Conservation (phyloP, 2,329 filamentous ascomycete genomes). For the Zymoseptoria passerinii region DNA sequence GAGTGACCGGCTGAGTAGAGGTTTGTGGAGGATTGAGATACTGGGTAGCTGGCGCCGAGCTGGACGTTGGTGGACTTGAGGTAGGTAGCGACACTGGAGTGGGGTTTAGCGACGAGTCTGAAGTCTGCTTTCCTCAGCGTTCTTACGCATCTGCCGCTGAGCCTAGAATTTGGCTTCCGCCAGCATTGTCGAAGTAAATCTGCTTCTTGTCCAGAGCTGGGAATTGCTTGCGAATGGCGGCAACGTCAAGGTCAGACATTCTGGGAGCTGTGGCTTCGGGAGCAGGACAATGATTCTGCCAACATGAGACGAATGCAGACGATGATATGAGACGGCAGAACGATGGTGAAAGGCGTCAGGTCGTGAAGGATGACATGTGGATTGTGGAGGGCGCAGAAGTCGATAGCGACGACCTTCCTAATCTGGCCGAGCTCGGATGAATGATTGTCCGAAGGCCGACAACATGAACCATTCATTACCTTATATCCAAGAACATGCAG, state of each 20-base stretch:
- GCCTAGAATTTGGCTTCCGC: constrained; percentile 57
- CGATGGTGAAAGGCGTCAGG: background rate
- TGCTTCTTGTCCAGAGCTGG: constrained; percentile 60
- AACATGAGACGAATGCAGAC: background rate
- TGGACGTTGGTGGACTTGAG: constrained; percentile 64
- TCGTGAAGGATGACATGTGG: background rate
- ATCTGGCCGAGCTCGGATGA: background rate
- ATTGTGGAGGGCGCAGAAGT: background rate
- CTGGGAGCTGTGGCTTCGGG: too few species aligned
- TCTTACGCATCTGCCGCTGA: constrained; percentile 59
- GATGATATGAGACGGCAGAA: background rate
- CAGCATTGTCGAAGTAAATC: constrained; percentile 70
- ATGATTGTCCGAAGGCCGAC: background rate
- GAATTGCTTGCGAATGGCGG: constrained; percentile 52
- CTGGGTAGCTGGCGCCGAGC: constrained; percentile 61
- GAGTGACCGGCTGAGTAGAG: constrained; percentile 53
- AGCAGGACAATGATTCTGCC: too few species aligned
- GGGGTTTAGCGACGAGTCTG: constrained; percentile 37
- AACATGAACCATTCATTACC: too few species aligned
- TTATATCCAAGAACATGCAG: too few species aligned
- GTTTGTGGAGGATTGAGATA: constrained; percentile 51
- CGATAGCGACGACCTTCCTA: constrained; percentile 8
- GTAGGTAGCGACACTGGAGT: constrained; percentile 54
- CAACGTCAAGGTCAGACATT: constrained; percentile 44
- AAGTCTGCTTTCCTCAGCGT: too few species aligned